Evolutionary conservation across 805 yeast genomes (phyloP).

Genomic region (Metschnikowia koreensis): DNA sequence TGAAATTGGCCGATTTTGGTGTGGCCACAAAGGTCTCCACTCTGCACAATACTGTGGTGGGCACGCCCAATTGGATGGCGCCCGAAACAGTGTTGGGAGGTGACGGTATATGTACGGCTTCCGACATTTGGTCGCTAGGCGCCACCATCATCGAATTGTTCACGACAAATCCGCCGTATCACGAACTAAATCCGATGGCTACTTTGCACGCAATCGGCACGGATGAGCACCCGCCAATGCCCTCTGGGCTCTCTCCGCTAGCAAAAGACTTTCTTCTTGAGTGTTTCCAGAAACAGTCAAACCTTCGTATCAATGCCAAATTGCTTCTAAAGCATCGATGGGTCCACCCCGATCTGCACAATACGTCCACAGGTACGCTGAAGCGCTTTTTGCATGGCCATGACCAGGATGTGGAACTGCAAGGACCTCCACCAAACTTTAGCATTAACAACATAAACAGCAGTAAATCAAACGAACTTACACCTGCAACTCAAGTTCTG

Average conservation of each 20-base stretch:
- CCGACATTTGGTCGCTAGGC: constrained; percentile 93
- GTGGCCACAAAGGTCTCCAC: constrained; percentile 67
- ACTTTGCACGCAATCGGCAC: constrained; percentile 82
- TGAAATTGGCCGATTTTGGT: constrained; percentile 54
- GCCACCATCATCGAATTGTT: constrained; percentile 89
- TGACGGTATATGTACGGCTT: constrained; percentile 81
- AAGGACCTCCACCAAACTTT: not conserved
- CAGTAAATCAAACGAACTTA: constrained; percentile 1
- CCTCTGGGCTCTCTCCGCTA: constrained; percentile 44
- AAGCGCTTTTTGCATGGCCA: not conserved
- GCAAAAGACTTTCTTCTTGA: constrained; percentile 57
- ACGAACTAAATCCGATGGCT: constrained; percentile 70
- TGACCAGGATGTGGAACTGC: constrained; percentile 1
- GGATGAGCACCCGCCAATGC: constrained; percentile 69
- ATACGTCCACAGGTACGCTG: not conserved
- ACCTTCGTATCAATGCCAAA: constrained; percentile 53
- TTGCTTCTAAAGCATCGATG: constrained; percentile 60
- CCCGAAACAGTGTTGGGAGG: constrained; percentile 84
- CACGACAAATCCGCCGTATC: constrained; percentile 86
- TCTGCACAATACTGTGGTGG: constrained; percentile 49
- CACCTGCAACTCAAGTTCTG: constrained; percentile 9
- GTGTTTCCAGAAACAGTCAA: constrained; percentile 73
- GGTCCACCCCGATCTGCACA: constrained; percentile 33
- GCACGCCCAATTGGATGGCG: constrained; percentile 99
- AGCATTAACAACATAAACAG: not conserved